phyloP scores from a whole-genome alignment of 805 yeast genomes.

The Barnettozyma siamensis region DNA sequence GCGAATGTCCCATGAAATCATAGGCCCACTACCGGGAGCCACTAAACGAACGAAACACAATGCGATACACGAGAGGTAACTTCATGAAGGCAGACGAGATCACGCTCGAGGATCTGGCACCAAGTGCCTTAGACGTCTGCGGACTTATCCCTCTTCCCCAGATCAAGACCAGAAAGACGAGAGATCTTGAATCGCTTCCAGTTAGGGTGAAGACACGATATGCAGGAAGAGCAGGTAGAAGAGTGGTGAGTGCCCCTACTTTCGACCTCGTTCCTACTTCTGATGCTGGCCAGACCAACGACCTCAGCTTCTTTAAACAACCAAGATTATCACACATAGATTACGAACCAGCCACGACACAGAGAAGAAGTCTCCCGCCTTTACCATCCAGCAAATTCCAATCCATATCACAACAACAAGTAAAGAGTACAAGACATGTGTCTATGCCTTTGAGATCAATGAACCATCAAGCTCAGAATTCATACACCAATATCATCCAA shows the following conservation, averaged over 20 bases:
- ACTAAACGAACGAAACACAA: neutral
- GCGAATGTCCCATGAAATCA: too few species aligned
- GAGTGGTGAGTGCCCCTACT: slow-evolving; percentile 13
- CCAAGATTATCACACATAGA: slow-evolving; percentile 5
- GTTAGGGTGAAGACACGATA: slow-evolving; percentile 10
- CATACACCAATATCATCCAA: slow-evolving; percentile 8
- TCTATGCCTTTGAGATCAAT: neutral
- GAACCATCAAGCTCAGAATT: neutral
- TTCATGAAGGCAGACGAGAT: slow-evolving; percentile 7
- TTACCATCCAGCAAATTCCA: neutral
- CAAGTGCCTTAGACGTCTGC: slow-evolving; percentile 3
- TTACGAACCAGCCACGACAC: neutral
- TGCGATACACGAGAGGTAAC: slow-evolving; percentile 8
- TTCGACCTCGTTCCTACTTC: slow-evolving; percentile 7
- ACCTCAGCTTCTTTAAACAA: slow-evolving; percentile 3
- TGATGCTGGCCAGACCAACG: neutral
- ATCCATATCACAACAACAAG: neutral
- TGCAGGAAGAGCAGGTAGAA: slow-evolving; percentile 4
- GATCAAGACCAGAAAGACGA: neutral
- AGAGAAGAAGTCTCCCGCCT: slow-evolving; percentile 1
- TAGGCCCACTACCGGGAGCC: too few species aligned
- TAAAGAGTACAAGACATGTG: neutral
- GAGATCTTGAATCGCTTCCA: slow-evolving; percentile 6
- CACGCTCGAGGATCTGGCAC: slow-evolving; percentile 3
- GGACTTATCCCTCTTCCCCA: slow-evolving; percentile 7